Base-by-base conservation (phyloP, 192 early-diverging fungal genomes). In the Kickxella alabastrina region DNA sequence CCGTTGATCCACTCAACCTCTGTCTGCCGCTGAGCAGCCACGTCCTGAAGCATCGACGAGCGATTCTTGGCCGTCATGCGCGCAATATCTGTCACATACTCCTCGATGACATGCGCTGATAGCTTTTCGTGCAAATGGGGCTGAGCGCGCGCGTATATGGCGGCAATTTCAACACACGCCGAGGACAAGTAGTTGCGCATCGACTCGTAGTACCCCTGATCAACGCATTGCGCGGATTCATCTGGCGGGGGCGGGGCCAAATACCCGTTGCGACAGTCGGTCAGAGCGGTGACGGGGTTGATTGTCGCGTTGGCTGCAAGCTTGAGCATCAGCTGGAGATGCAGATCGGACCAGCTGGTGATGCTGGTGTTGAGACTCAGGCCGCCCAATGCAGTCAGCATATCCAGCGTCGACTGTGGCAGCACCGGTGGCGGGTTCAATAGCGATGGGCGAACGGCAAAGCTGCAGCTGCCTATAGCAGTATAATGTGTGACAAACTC, bases 221-320 rank as follows among this genome's bases (percentile, higher is more conserved):
- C 57, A 1, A 22, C 38, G 27, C 53, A 52, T 12, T 51, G 53
- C 27, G 27, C 7, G 35, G 28, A 44, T 29, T 13, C 18, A 10
- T 47, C 23, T 19, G 40, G 43, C 28, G 46, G 58, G 34, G 49
- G 54, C 10, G 64, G 56, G 6, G 75, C 50, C 26, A 86, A 26
- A 8, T 49, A 68, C 2, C 83, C 82, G 49, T 88, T 88, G 42
- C 60, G 77, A 10, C 73, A 60, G 17, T 66, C 75, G 5, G 81
- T 56, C 31, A 86, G 49, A 9, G 85, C 80, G 1, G 85, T 81
- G 8, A 85, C 52, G 2, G 86, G 86, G 32, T 86, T 86, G 44
- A 88, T 80, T 15, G 76, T 75, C 0, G 80, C 67, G 51, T 88
- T 88, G 49, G 85, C 79, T 12, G 81, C 81, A 10, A 84, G 68